A percentile compares a stretch with the other conserved stretches of the same genome.
These are phyloP conservation scores for Quercus wislizeni DNA, from an alignment of 306 rosid genomes.

Conservation along the genomic window DNA sequence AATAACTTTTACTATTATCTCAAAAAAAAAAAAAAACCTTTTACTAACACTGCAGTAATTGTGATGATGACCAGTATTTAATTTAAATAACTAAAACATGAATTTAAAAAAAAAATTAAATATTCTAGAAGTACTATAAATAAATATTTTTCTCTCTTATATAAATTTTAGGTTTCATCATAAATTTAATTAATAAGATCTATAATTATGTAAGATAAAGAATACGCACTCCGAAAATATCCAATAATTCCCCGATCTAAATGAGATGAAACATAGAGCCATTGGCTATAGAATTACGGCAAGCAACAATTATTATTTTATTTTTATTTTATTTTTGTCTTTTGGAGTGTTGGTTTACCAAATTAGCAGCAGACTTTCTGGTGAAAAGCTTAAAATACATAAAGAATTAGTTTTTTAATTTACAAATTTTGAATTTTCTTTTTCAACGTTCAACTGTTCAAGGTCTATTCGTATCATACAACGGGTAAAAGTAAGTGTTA, in stretches of 20 bases:
- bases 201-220: accelerated
- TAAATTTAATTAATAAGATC: no score
- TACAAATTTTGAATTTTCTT: not conserved
- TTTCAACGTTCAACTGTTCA: not conserved
- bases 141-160: accelerated
- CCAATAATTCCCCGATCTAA: not conserved
- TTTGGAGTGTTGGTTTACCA: not conserved
- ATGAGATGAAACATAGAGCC: not conserved
- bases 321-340: not conserved
- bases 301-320: not conserved
- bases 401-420: not conserved
- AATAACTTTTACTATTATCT: no score
- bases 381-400: not conserved
- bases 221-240: accelerated
- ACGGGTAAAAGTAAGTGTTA: not conserved
- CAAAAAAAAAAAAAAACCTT: no score
- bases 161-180: accelerated
- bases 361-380: not conserved
- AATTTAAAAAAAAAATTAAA: no score
- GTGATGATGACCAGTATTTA: no score
- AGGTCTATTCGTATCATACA: no score
- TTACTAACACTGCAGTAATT: no score
- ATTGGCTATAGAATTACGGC: not conserved
- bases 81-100: no score
- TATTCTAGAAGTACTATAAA: accelerated